These are phyloP conservation scores for Penicillium sp. DNA, from an alignment of 2,329 filamentous ascomycete genomes.

Conservation along the genomic window DNA sequence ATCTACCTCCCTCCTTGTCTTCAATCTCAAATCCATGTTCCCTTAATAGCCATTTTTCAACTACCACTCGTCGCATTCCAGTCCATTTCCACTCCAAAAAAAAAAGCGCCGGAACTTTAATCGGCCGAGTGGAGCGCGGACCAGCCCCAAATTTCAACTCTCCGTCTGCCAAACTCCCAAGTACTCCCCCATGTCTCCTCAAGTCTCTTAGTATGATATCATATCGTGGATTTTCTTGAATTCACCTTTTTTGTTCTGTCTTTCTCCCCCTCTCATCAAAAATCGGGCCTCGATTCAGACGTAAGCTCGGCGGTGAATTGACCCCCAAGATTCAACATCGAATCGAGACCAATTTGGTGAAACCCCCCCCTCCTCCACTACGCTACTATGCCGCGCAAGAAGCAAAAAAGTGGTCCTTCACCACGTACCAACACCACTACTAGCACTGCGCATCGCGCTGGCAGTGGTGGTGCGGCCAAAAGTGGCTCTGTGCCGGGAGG, in stretches of 20 bases:
- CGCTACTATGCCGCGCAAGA: conserved; percentile 18
- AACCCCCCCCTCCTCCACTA: no score
- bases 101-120: conserved; percentile 13
- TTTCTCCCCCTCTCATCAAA: no score
- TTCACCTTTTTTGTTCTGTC: neutral
- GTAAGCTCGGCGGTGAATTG: no score
- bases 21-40: no score
- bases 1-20: no score
- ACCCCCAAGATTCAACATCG: no score
- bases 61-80: no score
- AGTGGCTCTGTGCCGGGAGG: neutral
- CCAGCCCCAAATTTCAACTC: conserved; percentile 4
- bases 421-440: conserved; percentile 9
- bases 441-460: neutral
- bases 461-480: conserved; percentile 3
- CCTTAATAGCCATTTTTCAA: no score
- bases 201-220: no score
- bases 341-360: no score
- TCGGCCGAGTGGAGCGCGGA: conserved; percentile 11
- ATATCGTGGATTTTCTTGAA: neutral
- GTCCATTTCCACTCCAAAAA: neutral
- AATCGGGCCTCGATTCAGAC: no score
- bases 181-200: neutral
- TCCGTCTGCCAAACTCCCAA: neutral
- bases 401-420: conserved; percentile 13